Evolutionary conservation across 768 basidiomycete genomes (phyloP), one percentile per base, ranked within the genome.

Genomic region (Mrakia blollopis): DNA sequence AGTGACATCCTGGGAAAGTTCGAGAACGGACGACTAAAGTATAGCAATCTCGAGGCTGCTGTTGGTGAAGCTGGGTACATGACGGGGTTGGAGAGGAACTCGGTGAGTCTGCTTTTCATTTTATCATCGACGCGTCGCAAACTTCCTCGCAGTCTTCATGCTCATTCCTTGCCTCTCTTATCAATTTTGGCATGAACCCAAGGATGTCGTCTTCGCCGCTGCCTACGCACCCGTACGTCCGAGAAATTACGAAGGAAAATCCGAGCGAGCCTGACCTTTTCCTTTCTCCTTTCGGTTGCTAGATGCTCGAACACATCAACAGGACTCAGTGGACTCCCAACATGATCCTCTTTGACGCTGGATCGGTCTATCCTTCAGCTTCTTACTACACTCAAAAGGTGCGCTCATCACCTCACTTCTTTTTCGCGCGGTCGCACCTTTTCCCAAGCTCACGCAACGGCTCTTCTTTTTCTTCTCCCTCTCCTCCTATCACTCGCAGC

Each of bases 381-480:
- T 88, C 88, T 75, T 91, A 86, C 83, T 88, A 89, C 76, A 86
- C 86, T 2, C 89, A 90, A 79, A 86, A 89, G 85, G 89, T 89
- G 57, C 23, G 35, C n/a, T n/a, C n/a, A n/a, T n/a, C n/a, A n/a
- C n/a, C n/a, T 28, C 30, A 7, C 63, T 44, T 44, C 44, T 11
- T 41, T 44, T 44, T 11, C 14, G 11, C 44, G 44, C 18, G 8
- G 14, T 35, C 41, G 10, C 21, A n/a, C n/a, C 23, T 0, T 41
- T 61, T 52, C 14, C 23, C 14, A 28, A 2, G 5, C 39, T n/a
- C 72, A n/a, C 73, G 14, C 37, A n/a, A n/a, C n/a, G 18, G 47
- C 61, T 30, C 44, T 35, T 61, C 30, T 63, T 25, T 50, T 32
- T 63, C 39, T 50, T 32, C 28, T 32, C 70, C 2, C 44, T 18